A percentile compares a stretch with the other conserved stretches of the same genome.
Evolutionary conservation across 2,329 filamentous ascomycete genomes (phyloP).

Genomic region (Immersiporthe knoxdaviesiana): DNA sequence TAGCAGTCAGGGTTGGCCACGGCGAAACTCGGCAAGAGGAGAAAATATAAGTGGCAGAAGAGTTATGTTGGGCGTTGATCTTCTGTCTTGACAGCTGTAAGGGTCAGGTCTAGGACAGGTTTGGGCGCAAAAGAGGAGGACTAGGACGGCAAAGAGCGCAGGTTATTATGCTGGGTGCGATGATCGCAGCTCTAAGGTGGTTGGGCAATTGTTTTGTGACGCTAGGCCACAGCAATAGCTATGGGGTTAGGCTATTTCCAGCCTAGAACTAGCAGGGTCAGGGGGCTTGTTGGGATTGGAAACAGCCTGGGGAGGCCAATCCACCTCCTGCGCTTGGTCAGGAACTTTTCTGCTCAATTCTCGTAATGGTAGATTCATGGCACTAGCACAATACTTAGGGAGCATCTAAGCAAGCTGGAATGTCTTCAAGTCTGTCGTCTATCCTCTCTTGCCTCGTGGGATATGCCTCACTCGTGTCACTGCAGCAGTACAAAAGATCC

Average conservation of each 20-base stretch:
- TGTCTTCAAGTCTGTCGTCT: not conserved
- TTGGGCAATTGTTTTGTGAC: slow-evolving; percentile 16
- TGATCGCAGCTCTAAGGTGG: slow-evolving; percentile 16
- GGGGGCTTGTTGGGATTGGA: not conserved
- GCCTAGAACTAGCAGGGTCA: slow-evolving; percentile 15
- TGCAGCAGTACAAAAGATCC: slow-evolving; percentile 15
- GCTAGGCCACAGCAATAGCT: slow-evolving; percentile 15
- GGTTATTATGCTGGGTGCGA: slow-evolving; percentile 12
- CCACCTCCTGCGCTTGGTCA: not conserved
- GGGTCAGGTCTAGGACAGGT: slow-evolving; percentile 7
- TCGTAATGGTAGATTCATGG: not conserved
- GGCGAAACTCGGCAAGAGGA: slow-evolving; percentile 13
- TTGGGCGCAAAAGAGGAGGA: slow-evolving; percentile 1
- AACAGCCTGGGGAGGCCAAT: slow-evolving; percentile 3
- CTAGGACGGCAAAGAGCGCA: slow-evolving; percentile 2
- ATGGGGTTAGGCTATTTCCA: slow-evolving; percentile 19
- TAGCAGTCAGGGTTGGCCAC: slow-evolving; percentile 1
- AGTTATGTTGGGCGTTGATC: slow-evolving; percentile 7
- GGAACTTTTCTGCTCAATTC: not conserved
- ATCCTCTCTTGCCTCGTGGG: not conserved
- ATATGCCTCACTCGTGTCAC: not conserved
- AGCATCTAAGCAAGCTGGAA: not conserved
- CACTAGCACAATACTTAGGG: not conserved
- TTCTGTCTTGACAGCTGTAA: slow-evolving; percentile 5
- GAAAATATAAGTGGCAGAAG: not conserved